phyloP scores from a whole-genome alignment of 2,329 filamentous ascomycete species.

The Ophiostoma ulmi region DNA sequence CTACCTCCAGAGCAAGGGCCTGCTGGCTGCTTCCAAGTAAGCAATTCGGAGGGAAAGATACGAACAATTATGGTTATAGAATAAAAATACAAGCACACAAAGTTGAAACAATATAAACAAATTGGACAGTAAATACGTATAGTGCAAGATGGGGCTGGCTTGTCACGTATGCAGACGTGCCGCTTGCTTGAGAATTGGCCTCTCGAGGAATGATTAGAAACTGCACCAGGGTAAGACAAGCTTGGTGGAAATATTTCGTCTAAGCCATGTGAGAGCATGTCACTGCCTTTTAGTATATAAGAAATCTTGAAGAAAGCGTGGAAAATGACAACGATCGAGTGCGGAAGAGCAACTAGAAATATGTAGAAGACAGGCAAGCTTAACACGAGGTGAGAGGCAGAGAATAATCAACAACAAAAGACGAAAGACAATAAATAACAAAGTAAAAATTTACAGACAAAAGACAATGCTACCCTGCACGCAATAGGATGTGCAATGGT shows the following conservation, averaged over 20 bases:
- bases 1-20: conserved; percentile 67
- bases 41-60: neutral
- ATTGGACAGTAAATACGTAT: too few relatives aligned
- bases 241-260: neutral
- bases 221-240: neutral
- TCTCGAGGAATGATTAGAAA: too few relatives aligned
- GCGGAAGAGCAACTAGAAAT: neutral
- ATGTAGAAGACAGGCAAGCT: neutral
- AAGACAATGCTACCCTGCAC: neutral
- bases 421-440: neutral
- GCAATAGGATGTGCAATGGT: neutral
- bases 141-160: too few relatives aligned
- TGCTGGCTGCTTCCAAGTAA: conserved; percentile 37
- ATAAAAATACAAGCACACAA: neutral
- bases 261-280: neutral
- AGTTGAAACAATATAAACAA: neutral
- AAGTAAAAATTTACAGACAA: neutral
- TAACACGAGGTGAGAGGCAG: neutral
- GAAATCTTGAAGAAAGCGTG: neutral
- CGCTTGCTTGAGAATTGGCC: too few relatives aligned
- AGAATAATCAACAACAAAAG: neutral
- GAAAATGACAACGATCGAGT: neutral
- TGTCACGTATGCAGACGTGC: too few relatives aligned
- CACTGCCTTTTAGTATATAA: too few relatives aligned
- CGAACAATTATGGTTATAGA: neutral